phyloP scores from a whole-genome alignment of 2,329 filamentous ascomycete genomes.

The Pezicula neosporulosa region DNA sequence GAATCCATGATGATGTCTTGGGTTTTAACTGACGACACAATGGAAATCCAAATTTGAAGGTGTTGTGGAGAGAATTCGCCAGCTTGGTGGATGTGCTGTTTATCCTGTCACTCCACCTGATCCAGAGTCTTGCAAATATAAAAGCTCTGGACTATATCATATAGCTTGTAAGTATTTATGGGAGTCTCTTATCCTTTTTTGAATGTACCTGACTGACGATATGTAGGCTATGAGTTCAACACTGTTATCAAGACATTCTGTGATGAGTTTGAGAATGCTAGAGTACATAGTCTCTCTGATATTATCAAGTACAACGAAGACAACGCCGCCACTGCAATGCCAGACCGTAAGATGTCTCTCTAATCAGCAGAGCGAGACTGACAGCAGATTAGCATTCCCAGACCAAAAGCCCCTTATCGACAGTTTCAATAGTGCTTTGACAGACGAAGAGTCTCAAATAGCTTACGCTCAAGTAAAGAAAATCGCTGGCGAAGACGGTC shows the following conservation, averaged over 20 bases:
- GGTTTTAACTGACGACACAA: background rate
- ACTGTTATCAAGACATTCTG: conserved; percentile 2
- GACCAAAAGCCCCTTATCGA: conserved; percentile 12
- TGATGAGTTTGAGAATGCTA: conserved; percentile 10
- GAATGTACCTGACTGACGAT: background rate
- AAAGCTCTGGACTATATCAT: background rate
- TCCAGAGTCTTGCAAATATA: background rate
- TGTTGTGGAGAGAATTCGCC: conserved; percentile 8
- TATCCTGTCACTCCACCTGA: conserved; percentile 2
- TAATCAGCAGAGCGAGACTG: background rate
- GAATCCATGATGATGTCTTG: background rate
- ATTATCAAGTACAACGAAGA: conserved; percentile 22
- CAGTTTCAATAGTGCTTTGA: conserved; percentile 10
- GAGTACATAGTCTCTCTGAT: conserved; percentile 13
- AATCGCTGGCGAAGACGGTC: conserved; percentile 8
- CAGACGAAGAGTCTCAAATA: conserved; percentile 4
- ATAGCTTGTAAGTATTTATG: background rate
- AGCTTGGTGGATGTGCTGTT: conserved; percentile 1
- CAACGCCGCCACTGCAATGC: conserved; percentile 13
- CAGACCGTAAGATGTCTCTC: conserved; percentile 13
- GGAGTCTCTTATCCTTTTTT: background rate
- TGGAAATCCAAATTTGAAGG: conserved; percentile 12
- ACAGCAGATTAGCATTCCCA: background rate
- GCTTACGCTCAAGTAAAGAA: conserved; percentile 5
- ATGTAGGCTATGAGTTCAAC: conserved; percentile 2